Percentiles rank a stretch among this genome's conserved stretches.
Evolutionary conservation across 176 grass and related monocot species (phyloP).

Genomic region (Elymus sibiricus): DNA sequence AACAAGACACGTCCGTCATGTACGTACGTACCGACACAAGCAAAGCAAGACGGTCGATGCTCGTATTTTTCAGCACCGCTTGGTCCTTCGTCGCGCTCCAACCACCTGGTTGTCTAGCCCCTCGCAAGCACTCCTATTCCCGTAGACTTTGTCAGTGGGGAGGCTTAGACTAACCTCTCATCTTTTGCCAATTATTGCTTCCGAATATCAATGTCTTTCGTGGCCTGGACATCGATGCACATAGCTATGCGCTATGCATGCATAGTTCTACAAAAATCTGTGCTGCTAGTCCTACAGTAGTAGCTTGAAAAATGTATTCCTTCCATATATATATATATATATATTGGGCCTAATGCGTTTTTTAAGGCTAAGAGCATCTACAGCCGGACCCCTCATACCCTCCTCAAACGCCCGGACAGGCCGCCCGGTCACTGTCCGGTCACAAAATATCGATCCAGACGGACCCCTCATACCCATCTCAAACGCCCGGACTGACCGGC

Average conservation of each 20-base stretch:
- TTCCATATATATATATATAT: too few relatives aligned
- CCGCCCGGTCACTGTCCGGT: too few relatives aligned
- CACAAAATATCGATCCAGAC: too few relatives aligned
- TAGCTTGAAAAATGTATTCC: too few relatives aligned
- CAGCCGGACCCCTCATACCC: too few relatives aligned
- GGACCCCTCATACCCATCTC: too few relatives aligned
- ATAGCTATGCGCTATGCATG: neutral
- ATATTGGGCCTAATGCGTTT: too few relatives aligned
- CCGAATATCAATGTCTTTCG: neutral
- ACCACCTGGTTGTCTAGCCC: neutral
- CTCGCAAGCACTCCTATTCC: neutral
- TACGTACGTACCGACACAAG: neutral
- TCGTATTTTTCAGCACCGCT: neutral
- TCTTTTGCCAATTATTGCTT: neutral
- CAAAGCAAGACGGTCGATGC: neutral
- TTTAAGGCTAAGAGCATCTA: too few relatives aligned
- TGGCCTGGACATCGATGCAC: neutral
- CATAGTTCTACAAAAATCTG: neutral
- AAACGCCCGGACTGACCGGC: too few relatives aligned
- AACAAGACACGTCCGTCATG: neutral
- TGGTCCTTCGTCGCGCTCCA: neutral
- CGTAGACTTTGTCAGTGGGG: neutral
- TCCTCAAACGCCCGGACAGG: too few relatives aligned
- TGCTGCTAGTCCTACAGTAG: too few relatives aligned
- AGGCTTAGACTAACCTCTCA: neutral